phyloP scores from a whole-genome alignment of 1,284 basidiomycete species.

The Tilletiopsis washingtonensis region DNA sequence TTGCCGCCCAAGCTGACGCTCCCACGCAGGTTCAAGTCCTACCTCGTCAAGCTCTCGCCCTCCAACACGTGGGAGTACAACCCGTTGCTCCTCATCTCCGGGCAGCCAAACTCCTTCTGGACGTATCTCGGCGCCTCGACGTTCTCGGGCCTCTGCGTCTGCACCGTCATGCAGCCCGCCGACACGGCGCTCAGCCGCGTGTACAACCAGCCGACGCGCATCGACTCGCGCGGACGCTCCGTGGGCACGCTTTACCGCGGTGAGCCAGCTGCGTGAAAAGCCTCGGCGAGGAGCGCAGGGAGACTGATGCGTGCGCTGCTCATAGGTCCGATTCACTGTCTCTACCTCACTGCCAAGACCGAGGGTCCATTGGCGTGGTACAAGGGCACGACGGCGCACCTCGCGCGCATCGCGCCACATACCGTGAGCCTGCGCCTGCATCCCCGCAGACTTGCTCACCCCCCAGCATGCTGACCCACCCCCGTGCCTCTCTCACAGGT shows the following conservation, averaged over 20 bases:
- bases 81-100: slow-evolving; percentile 29
- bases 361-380: slow-evolving; percentile 71
- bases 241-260: slow-evolving; percentile 7
- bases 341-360: slow-evolving; percentile 86
- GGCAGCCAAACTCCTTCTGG: slow-evolving; percentile 62
- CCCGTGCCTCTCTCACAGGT: slow-evolving; percentile 3
- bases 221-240: slow-evolving; percentile 16
- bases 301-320: too few relatives aligned
- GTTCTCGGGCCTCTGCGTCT: slow-evolving; percentile 81
- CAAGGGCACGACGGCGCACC: slow-evolving; percentile 45
- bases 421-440: too few relatives aligned
- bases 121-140: slow-evolving; percentile 81
- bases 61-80: slow-evolving; percentile 48
- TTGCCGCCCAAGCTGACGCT: not conserved
- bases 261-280: not conserved
- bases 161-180: slow-evolving; percentile 51
- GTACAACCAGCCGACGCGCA: slow-evolving; percentile 67
- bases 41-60: slow-evolving; percentile 26
- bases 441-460: too few relatives aligned
- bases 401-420: slow-evolving; percentile 43
- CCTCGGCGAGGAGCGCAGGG: too few relatives aligned
- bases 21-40: slow-evolving; percentile 48
- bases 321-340: slow-evolving; percentile 71
- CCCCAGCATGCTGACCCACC: not conserved
- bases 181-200: slow-evolving; percentile 72